phyloP scores from a whole-genome alignment of 305 asterid genomes.

The Solanum hybrid region DNA sequence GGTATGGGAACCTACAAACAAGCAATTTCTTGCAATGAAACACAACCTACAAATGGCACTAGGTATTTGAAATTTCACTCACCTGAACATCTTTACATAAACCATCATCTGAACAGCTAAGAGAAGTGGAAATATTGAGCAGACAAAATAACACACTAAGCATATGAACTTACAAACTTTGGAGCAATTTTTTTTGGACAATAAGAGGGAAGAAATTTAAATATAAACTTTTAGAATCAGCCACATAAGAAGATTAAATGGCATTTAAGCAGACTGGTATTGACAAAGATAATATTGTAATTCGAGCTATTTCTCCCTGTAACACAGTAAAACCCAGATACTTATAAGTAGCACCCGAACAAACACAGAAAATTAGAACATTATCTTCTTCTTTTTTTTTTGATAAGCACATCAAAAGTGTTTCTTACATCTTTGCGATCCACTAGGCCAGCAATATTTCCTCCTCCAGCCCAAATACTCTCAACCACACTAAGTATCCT shows the following conservation, averaged over 20 bases:
- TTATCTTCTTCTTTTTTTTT: background rate
- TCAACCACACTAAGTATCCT: slow-evolving; percentile 71
- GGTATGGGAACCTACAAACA: slow-evolving; percentile 65
- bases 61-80: background rate
- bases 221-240: background rate
- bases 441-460: slow-evolving; percentile 79
- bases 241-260: background rate
- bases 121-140: background rate
- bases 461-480: slow-evolving; percentile 84
- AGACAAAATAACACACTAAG: background rate
- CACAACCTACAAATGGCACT: slow-evolving; percentile 4
- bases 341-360: background rate
- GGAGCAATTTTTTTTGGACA: background rate
- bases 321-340: background rate
- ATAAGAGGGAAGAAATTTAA: background rate
- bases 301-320: background rate
- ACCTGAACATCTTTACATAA: background rate
- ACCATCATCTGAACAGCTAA: background rate
- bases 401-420: background rate
- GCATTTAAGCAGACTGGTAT: background rate
- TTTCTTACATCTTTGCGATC: slow-evolving; percentile 69
- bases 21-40: slow-evolving; percentile 9
- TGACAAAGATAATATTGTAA: background rate
- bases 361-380: slow-evolving; percentile 2
- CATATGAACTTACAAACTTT: background rate